Evolutionary conservation across 371 early-diverging fungal genomes (phyloP).

Genomic region (Mortierella sp.): DNA sequence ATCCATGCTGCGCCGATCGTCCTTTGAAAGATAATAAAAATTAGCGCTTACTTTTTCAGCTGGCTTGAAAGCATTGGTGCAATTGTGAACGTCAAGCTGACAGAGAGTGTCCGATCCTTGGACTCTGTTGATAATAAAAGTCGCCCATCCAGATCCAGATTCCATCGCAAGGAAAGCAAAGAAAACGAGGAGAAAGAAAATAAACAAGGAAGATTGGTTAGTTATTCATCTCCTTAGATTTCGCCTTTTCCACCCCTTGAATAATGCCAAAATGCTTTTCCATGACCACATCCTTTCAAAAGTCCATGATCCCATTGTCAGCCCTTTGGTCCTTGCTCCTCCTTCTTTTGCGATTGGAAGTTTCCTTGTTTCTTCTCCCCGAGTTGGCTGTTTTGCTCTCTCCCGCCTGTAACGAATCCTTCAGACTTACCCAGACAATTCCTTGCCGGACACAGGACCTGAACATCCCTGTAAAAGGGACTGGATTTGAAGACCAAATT

Average conservation of each 20-base stretch:
- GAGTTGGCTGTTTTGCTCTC: not conserved
- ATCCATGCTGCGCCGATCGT: not conserved
- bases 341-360: no score
- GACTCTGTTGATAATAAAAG: conserved; percentile 12
- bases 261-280: not conserved
- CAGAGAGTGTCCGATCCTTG: conserved; percentile 42
- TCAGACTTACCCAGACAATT: conserved; percentile 54
- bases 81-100: conserved; percentile 17
- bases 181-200: not conserved
- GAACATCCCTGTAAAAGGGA: conserved; percentile 57
- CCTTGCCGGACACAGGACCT: conserved; percentile 40
- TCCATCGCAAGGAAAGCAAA: no score
- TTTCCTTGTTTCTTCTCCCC: not conserved
- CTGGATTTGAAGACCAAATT: conserved; percentile 47
- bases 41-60: conserved; percentile 30
- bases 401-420: not conserved
- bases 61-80: conserved; percentile 32
- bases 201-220: conserved; percentile 1
- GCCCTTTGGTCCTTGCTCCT: not conserved
- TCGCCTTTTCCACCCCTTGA: not conserved
- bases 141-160: conserved; percentile 7
- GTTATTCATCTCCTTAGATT: not conserved
- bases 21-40: no score
- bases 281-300: not conserved
- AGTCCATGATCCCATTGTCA: not conserved